Percentiles rank a stretch among this genome's conserved stretches.
phyloP scores from a whole-genome alignment of 331 rosid species.

The Arachis monticola region DNA sequence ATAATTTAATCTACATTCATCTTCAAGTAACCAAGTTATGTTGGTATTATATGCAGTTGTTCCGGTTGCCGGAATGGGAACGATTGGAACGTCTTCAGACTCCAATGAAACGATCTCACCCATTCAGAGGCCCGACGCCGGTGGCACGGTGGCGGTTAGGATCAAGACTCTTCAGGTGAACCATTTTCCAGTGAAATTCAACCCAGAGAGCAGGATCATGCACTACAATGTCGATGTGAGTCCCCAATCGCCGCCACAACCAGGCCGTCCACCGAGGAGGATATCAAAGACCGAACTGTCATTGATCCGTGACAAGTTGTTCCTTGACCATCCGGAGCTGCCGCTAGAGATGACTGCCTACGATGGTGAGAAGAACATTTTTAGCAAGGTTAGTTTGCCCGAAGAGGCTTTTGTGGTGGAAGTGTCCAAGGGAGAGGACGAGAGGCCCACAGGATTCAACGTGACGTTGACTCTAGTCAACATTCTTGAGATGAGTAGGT shows the following conservation, averaged over 20 bases:
- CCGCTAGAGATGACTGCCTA: slow-evolving; percentile 54
- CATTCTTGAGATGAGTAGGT: slow-evolving; percentile 52
- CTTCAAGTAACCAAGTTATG: too few species aligned
- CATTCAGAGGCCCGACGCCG: slow-evolving; percentile 62
- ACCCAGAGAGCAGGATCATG: slow-evolving; percentile 41
- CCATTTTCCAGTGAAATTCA: slow-evolving; percentile 52
- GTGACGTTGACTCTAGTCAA: slow-evolving; percentile 53
- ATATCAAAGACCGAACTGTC: slow-evolving; percentile 55
- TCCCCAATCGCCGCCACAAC: slow-evolving; percentile 32
- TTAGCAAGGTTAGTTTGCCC: slow-evolving; percentile 60
- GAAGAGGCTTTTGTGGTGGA: slow-evolving; percentile 52
- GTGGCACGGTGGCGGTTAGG: slow-evolving; percentile 43
- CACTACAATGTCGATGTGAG: slow-evolving; percentile 67
- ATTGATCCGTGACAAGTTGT: slow-evolving; percentile 54
- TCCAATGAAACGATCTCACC: slow-evolving; percentile 30
- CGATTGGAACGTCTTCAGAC: background rate
- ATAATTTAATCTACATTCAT: background rate
- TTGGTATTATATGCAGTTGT: background rate
- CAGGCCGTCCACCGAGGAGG: slow-evolving; percentile 44
- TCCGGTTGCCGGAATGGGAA: background rate
- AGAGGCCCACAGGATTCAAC: slow-evolving; percentile 33
- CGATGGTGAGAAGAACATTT: slow-evolving; percentile 68
- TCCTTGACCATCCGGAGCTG: slow-evolving; percentile 39
- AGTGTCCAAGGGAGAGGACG: slow-evolving; percentile 53
- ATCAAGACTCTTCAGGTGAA: slow-evolving; percentile 49